These are phyloP conservation scores for Hymenoscyphus fructigenus DNA, from an alignment of 2,329 filamentous ascomycete species.

Conservation along the genomic window DNA sequence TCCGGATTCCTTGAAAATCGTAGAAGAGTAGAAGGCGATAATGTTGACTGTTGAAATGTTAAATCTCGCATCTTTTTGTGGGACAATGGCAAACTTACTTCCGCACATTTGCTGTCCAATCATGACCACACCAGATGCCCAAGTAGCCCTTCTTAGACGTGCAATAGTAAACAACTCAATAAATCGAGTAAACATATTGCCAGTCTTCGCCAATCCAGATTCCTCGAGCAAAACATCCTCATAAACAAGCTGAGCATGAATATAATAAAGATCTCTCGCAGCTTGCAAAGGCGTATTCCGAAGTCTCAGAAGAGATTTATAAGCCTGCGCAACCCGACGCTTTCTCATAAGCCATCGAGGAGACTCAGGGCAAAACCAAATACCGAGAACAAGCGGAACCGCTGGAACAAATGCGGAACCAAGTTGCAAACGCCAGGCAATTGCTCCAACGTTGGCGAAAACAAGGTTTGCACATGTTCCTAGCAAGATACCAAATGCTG, in stretches of 20 bases:
- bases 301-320: conserved; percentile 57
- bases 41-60: conserved; percentile 49
- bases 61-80: background rate
- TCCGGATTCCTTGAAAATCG: conserved; percentile 57
- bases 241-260: conserved; percentile 49
- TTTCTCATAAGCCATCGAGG: conserved; percentile 61
- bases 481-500: conserved; percentile 58
- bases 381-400: conserved; percentile 56
- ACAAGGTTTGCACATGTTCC: conserved; percentile 43
- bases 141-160: conserved; percentile 67
- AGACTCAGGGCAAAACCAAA: conserved; percentile 67
- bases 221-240: conserved; percentile 30
- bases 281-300: conserved; percentile 60
- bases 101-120: conserved; percentile 40
- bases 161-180: conserved; percentile 67
- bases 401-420: conserved; percentile 62
- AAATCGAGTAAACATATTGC: conserved; percentile 61
- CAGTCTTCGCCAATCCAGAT: conserved; percentile 45
- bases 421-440: conserved; percentile 63
- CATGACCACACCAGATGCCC: conserved; percentile 80
- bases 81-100: conserved; percentile 11
- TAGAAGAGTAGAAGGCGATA: conserved; percentile 71
- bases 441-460: conserved; percentile 49
- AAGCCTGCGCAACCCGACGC: conserved; percentile 47
- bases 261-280: conserved; percentile 62